These are phyloP conservation scores for Brasilioporus rufonigricans DNA, from an alignment of 768 basidiomycete genomes.

Conservation along the genomic window DNA sequence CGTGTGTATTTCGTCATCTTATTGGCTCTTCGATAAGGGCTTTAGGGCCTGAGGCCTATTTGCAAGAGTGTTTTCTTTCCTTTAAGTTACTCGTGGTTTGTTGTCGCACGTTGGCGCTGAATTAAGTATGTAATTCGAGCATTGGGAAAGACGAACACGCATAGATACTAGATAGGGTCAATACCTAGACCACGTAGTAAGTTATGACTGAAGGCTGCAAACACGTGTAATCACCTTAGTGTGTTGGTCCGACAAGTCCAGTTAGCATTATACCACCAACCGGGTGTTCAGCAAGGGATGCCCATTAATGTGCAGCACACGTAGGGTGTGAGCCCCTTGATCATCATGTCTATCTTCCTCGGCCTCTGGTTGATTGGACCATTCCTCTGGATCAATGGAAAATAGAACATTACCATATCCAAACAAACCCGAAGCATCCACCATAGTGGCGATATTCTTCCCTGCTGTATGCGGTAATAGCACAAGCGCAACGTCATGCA, in stretches of 20 bases:
- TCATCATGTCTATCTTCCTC: slow-evolving; percentile 18
- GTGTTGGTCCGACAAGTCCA: neutral
- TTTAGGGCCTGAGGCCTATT: neutral
- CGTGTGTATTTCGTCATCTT: neutral
- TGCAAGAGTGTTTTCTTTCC: no score
- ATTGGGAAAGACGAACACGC: no score
- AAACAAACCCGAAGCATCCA: slow-evolving; percentile 48
- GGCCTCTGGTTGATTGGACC: slow-evolving; percentile 22
- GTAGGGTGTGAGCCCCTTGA: slow-evolving; percentile 36
- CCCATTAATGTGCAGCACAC: slow-evolving; percentile 73
- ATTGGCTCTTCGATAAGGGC: neutral
- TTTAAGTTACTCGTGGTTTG: no score
- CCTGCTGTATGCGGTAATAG: slow-evolving; percentile 56
- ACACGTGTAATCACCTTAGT: neutral
- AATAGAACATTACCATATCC: slow-evolving; percentile 51
- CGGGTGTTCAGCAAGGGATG: slow-evolving; percentile 76
- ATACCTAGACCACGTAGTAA: no score
- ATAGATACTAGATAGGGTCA: no score
- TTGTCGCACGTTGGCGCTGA: no score
- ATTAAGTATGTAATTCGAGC: no score
- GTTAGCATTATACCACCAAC: slow-evolving; percentile 49
- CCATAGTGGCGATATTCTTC: slow-evolving; percentile 50
- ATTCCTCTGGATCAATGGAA: slow-evolving; percentile 42
- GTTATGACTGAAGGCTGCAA: neutral
- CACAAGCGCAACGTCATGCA: slow-evolving; percentile 58